Evolutionary conservation across 129 eudicot species (phyloP).

Genomic region (Heracleum sosnowskyi): DNA sequence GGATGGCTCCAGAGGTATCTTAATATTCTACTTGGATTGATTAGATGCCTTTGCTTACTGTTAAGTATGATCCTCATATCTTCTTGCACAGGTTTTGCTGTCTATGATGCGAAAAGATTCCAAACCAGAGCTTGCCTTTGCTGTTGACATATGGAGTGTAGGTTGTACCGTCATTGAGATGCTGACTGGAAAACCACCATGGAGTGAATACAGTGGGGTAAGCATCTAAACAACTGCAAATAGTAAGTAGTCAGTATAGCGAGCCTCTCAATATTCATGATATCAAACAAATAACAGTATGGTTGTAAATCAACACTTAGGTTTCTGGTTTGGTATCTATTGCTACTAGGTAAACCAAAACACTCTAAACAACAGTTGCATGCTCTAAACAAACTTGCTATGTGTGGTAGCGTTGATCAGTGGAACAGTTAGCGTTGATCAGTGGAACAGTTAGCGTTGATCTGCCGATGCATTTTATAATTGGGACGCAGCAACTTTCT

Average conservation of each 20-base stretch:
- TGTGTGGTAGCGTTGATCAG: too few species aligned
- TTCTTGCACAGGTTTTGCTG: slow-evolving; percentile 58
- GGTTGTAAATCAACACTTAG: background rate
- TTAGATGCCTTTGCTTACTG: slow-evolving; percentile 1
- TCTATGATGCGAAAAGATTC: slow-evolving; percentile 64
- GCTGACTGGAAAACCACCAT: slow-evolving; percentile 90
- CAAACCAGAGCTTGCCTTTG: slow-evolving; percentile 56
- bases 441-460: too few species aligned
- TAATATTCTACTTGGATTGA: background rate
- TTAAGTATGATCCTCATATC: slow-evolving; percentile 2
- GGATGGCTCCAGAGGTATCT: slow-evolving; percentile 99
- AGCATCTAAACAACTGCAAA: slow-evolving; percentile 10
- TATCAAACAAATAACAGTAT: too few species aligned
- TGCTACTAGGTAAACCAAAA: background rate
- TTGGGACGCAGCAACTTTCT: too few species aligned
- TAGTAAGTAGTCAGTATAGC: too few species aligned
- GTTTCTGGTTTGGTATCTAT: background rate
- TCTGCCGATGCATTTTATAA: too few species aligned
- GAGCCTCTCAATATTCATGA: too few species aligned
- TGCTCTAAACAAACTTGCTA: too few species aligned
- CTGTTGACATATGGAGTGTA: slow-evolving; percentile 94
- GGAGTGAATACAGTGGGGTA: slow-evolving; percentile 67
- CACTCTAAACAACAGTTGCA: background rate
- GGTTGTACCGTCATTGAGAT: slow-evolving; percentile 95
- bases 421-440: too few species aligned